Base-by-base conservation (phyloP, 768 basidiomycete genomes). In the Leccinum sublutescens region DNA sequence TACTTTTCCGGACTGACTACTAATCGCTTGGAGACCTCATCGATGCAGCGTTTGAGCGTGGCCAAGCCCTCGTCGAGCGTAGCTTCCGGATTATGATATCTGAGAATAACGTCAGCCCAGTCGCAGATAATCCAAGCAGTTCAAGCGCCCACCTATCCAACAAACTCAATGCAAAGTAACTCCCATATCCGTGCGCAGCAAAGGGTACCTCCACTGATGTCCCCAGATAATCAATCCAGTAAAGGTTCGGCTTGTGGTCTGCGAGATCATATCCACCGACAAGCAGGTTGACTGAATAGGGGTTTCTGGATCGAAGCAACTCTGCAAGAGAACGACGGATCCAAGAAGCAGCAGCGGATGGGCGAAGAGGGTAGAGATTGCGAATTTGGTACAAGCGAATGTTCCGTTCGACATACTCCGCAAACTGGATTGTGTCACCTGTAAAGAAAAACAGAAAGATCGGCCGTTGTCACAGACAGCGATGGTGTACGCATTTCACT, bases 391-490 rank as follows among this genome's bases (percentile, higher is more conserved):
- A 95, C 51, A 99, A 79, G 50, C 96, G 88, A 64, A 99, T 85
- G 78, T 97, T 98, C 61, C 96, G 88, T 70, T 98, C 95, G 61
- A 98, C 85, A 68, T 83, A 99, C 76, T 99, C 97, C 1, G 96
- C 91, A 68, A 98, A 98, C 71, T 98, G 92, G 23, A 96, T 80
- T 21, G 97, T 98, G 72, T 98, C 97, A 60, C 97, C 96, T 93
- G 68, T 5, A 5, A 2, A 29, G 25, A 34, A 36, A n/a, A 11
- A 17, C 5, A 17, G 34, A 6, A 27, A 6, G 17, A 43, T 50
- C 27, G 19, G 23, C 12, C 9, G 33, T 45, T 48, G 31, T 31
- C 4, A 33, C 6, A 54, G 23, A 59, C 23, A 52, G 2, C 31
- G 55, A 54, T 17, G 23, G 48, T 56, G 38, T 15, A 25, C 25